A percentile compares a stretch with the other conserved stretches of the same genome.
phyloP scores from a whole-genome alignment of 2,329 filamentous ascomycete species.

The Hymenoscyphus albidus region DNA sequence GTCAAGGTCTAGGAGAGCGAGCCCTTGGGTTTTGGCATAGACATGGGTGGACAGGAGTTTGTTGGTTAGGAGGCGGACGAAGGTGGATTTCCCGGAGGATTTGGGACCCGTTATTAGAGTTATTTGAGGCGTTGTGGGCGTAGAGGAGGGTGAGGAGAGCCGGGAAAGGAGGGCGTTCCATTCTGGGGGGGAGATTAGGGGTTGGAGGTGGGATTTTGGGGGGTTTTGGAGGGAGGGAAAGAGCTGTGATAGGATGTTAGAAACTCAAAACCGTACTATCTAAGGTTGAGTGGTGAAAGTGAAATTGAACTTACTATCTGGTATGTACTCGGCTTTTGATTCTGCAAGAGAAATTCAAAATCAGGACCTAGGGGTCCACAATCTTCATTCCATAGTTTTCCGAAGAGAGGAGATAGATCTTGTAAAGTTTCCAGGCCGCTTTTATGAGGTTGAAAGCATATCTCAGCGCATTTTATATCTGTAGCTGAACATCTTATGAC shows the following conservation, averaged over 20 bases:
- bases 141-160: conserved; percentile 32
- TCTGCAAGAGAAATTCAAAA: conserved; percentile 16
- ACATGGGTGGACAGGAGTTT: conserved; percentile 45
- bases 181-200: conserved; percentile 53
- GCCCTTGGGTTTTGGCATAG: conserved; percentile 30
- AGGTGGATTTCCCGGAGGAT: conserved; percentile 72
- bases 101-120: conserved; percentile 67
- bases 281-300: conserved; percentile 2
- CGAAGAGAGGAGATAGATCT: conserved; percentile 62
- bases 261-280: neutral
- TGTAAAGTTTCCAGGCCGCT: conserved; percentile 51
- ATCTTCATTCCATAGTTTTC: conserved; percentile 59
- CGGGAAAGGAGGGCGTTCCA: conserved; percentile 49
- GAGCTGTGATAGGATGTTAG: conserved; percentile 42
- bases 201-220: conserved; percentile 47
- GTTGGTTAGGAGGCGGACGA: conserved; percentile 64
- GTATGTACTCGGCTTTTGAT: conserved; percentile 39
- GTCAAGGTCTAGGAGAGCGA: conserved; percentile 67
- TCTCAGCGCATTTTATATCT: conserved; percentile 49
- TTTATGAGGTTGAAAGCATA: conserved; percentile 51
- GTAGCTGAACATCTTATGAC: conserved; percentile 51
- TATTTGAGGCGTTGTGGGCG: conserved; percentile 37
- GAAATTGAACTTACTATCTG: conserved; percentile 42
- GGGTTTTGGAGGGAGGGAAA: conserved; percentile 51
- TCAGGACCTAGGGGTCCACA: conserved; percentile 23